These are phyloP conservation scores for Suillus alpinus DNA, from an alignment of 768 basidiomycete genomes.

Conservation along the genomic window DNA sequence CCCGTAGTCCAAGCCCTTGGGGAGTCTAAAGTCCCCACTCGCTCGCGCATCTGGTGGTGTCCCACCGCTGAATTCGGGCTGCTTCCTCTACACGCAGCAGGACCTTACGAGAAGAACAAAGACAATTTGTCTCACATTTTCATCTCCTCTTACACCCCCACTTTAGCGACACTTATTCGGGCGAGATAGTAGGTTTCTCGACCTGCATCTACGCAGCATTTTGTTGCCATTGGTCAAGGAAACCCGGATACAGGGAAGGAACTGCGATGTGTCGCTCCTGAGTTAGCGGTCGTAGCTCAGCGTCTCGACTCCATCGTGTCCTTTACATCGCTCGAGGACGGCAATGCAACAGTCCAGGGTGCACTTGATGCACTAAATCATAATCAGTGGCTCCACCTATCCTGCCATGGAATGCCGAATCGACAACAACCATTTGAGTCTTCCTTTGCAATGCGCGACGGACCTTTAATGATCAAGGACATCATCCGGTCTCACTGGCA, in stretches of 20 bases:
- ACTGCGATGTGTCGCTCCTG: conserved; percentile 13
- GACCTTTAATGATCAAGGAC: conserved; percentile 16
- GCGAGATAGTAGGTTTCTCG: conserved; percentile 9
- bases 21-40: conserved; percentile 5
- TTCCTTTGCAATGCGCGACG: conserved; percentile 11
- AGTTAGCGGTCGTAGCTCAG: conserved; percentile 12
- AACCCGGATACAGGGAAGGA: background rate
- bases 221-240: conserved; percentile 20
- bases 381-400: conserved; percentile 29
- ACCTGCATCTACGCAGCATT: background rate
- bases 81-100: conserved; percentile 33
- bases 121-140: conserved; percentile 16
- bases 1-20: conserved; percentile 18
- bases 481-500: background rate
- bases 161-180: conserved; percentile 24
- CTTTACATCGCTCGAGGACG: conserved; percentile 9
- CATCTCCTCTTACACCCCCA: conserved; percentile 35
- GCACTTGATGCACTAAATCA: conserved; percentile 12
- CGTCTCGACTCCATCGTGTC: conserved; percentile 7
- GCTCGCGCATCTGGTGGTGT: conserved; percentile 32
- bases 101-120: conserved; percentile 18
- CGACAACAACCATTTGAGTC: conserved; percentile 5
- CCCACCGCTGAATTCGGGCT: conserved; percentile 27
- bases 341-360: conserved; percentile 11
- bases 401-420: conserved; percentile 28